Evolutionary conservation across 768 basidiomycete species (phyloP), one percentile per base, ranked within the genome.

Genomic region (Tulasnella sp.): DNA sequence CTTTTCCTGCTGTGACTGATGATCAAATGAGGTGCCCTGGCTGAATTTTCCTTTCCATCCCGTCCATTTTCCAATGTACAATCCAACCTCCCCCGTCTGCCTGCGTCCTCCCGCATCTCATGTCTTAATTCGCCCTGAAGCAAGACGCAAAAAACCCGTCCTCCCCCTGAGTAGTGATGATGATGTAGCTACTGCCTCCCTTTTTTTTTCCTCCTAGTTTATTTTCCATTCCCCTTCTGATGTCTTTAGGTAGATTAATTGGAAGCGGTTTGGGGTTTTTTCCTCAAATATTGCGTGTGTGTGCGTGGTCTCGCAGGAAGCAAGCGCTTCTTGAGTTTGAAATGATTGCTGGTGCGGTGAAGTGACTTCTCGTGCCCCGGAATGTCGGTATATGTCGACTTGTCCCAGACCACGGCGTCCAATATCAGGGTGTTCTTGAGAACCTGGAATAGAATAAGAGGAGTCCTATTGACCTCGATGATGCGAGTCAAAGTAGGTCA

Each of bases 181-280:
- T 10, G 74, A 52, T 52, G 75, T 52, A 52, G 75, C 39, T 48
- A 36, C 46, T 75, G 74, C 46, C 48, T 76, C 21, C 38, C 56
- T 56, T 52, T 31, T 76, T 56, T 52, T 31, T 56, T 24, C 48
- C 27, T 52, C 75, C 39, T 39, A 27, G n/a, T 3, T 24, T 73
- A 27, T 36, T 39, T 34, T 24, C 38, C 39, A 2, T 46, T 74
- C 27, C 27, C 7, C 31, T 34, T 68, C 8, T 31, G 62, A 68
- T 68, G 62, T 68, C 62, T 68, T 68, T 68, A 68, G 34, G 62
- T 68, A 68, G 62, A 68, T 68, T 68, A 68, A 68, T 68, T 27
- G 62, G n/a, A 68, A 68, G 62, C 18, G 27, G 27, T 68, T 68
- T 27, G 62, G 58, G 2, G 14, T 36, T 68, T 68, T 68, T 12